Base-by-base conservation (phyloP, 495 filamentous ascomycete species). In the Lophiostoma macrostomum region DNA sequence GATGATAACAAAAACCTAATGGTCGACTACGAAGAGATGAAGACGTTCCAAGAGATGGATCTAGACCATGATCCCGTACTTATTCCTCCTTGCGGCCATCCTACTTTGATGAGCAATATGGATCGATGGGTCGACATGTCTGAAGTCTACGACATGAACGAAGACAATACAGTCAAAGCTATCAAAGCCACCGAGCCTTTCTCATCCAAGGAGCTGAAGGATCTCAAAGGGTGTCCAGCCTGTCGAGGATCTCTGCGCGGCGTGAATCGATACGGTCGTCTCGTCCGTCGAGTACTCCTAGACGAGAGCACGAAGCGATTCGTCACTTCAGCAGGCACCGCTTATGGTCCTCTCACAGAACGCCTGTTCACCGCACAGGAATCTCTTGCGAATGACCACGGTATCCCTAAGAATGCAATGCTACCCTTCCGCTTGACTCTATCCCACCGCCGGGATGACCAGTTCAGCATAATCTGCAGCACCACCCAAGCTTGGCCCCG, bases 241-340 rank as follows among this genome's bases (percentile, higher is more conserved):
- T 91, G 86, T 60, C 78, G 84, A 7, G 76, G 77, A 0, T 75
- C 83, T 3, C 69, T 90, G 20, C 72, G 82, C 18, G 73, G 77
- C 38, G 74, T 88, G 46, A 67, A 82, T 8, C 70, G 86, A 13
- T 90, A 91, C 59, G 78, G 82, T 24, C 75, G 84, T 18, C 77
- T 90, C 5, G 75, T 86, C 23, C 74, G 80, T 29, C 74, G 80
- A 3, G 85, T 77, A 4, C 64, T 80, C 39, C 68, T 90, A 1
- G 82, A 90, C 44, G 82, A 87, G 61, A 69, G 79, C 0, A 83
- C 82, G 0, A 87, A 85, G 64, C 83, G 80, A 50, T 84, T 89
- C 60, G 77, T 81, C 22, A 49, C 75, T 13, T 74, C 67, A 49
- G 64, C 78, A 3, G 79, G 82, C 28, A 59, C 62, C 3, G 50